Base-by-base conservation (phyloP, 495 filamentous ascomycete species). In the Annulohypoxylon stygium region DNA sequence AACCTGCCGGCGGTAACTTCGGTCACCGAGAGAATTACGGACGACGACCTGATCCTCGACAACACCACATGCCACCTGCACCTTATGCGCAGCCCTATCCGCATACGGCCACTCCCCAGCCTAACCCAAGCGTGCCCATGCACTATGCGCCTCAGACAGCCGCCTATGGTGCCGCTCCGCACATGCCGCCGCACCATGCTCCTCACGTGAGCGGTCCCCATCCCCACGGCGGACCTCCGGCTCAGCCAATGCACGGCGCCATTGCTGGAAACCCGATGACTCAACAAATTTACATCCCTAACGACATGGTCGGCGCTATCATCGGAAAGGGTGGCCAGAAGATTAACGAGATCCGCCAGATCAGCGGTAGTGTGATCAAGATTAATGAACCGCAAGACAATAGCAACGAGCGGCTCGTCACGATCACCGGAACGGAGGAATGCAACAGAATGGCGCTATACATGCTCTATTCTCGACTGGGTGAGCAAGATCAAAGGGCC, bases 311-410 rank as follows among this genome's bases (percentile, higher is more conserved):
- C 61, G 96, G 96, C 57, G 96, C 96, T 54, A 99, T 99, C 75
- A 99, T 99, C 76, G 96, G 96, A 67, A 99, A 99, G 84, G 97
- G 96, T 65, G 96, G 96, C 69, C 93, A 94, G 25, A 99, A 99
- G 89, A 99, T 99, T 86, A 99, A 99, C 78, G 96, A 99, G 84
- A 99, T 99, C 69, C 90, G 96, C 64, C 93, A 97, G 75, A 88
- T 99, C 74, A 97, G 93, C 76, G 97, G 97, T 69, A 98, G 96
- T 82, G 95, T 98, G 11, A 99, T 99, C 79, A 99, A 99, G 88
- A 99, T 99, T 86, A 99, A 99, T 80, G 96, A 99, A 78, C 96
- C 96, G 0, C 95, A 97, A 76, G 97, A 98, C 80, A 98, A 97
- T 83, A 98, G 94, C 86, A 99, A 98, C 77, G 96, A 99, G 83